Evolutionary conservation across 495 filamentous ascomycete species (phyloP).

Genomic region (Penicillium coprophilum): DNA sequence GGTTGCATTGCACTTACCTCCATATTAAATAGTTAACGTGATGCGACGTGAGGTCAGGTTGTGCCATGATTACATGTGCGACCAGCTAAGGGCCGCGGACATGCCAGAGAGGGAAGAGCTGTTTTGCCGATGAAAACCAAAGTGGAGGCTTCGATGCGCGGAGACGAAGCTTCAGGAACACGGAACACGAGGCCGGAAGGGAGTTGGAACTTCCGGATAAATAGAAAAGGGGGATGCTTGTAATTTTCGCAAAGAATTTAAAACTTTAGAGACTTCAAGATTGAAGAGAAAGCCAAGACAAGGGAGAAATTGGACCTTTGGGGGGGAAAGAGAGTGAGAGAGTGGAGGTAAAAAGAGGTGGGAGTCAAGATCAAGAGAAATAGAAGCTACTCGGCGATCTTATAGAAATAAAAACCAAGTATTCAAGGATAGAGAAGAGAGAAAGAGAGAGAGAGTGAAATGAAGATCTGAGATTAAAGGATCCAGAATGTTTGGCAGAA

Average conservation of each 20-base stretch:
- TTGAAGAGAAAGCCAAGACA: conserved; percentile 13
- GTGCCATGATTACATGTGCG: conserved; percentile 53
- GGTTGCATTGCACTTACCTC: conserved; percentile 66
- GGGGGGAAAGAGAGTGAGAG: conserved; percentile 10
- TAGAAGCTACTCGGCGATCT: background rate
- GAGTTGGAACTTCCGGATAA: conserved; percentile 13
- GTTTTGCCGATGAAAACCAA: conserved; percentile 32
- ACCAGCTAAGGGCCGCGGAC: conserved; percentile 39
- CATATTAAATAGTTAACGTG: conserved; percentile 98
- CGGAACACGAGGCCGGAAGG: conserved; percentile 14
- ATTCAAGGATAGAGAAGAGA: conserved; percentile 8
- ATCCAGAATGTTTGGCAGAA: conserved; percentile 16
- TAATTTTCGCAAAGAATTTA: conserved; percentile 5
- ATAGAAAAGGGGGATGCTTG: conserved; percentile 11
- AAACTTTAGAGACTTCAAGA: conserved; percentile 5
- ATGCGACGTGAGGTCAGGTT: conserved; percentile 72
- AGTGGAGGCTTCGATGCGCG: conserved; percentile 18
- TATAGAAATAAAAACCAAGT: background rate
- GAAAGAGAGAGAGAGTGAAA: conserved; percentile 17
- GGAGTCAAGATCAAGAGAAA: conserved; percentile 14
- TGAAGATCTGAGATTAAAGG: conserved; percentile 19
- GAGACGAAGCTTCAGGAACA: conserved; percentile 11
- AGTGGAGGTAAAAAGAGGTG: conserved; percentile 6
- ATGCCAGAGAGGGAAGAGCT: conserved; percentile 37
- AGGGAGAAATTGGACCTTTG: conserved; percentile 6